Evolutionary conservation across 1,139 yeast species (phyloP), one percentile per base, ranked within the genome.

Genomic region (Debaryomyces fabryi): DNA sequence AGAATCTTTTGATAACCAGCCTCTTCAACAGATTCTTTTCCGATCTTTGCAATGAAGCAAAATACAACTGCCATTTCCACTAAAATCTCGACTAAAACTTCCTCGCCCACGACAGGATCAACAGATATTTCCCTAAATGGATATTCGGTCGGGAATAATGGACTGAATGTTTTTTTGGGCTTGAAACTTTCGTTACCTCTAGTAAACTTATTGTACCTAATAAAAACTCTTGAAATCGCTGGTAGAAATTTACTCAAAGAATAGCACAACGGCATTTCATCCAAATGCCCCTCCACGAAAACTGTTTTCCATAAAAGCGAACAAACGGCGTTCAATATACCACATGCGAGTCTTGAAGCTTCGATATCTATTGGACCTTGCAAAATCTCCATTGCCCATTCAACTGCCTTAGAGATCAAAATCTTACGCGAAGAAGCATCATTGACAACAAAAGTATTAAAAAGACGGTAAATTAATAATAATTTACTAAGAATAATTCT

Each of bases 91-190:
- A 86, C 90, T 53, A 87, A 73, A 1, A 78, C 74, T 55, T 85
- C 88, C 55, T 86, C 89, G 54, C 82, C 82, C 21, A 88, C 88
- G 45, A 85, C 75, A 0, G 96, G 85, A 61, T 89, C 96, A 57
- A 88, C 79, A 1, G 93, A 83, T 39, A 77, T 63, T 39, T 83
- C 85, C 47, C 69, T 70, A 60, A 86, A 85, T 16, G 96, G 96
- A 59, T 79, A 81, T 13, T 70, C 68, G 16, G 76, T 75, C 4
- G 96, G 96, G 71, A 89, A 90, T 33, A 90, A 67, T 34, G 73
- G 72, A 0, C 89, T 83, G 58, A 82, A 86, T 0, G 82, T 76
- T 68, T 89, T 80, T 63, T 79, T 85, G 25, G 84, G 78, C 49
- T 76, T 79, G 65, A 82, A 82, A 45, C 72, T 69, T 4, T 77